Evolutionary conservation across 352 stramenopile species (phyloP).

Genomic region (Thraustochytrium striatum): DNA sequence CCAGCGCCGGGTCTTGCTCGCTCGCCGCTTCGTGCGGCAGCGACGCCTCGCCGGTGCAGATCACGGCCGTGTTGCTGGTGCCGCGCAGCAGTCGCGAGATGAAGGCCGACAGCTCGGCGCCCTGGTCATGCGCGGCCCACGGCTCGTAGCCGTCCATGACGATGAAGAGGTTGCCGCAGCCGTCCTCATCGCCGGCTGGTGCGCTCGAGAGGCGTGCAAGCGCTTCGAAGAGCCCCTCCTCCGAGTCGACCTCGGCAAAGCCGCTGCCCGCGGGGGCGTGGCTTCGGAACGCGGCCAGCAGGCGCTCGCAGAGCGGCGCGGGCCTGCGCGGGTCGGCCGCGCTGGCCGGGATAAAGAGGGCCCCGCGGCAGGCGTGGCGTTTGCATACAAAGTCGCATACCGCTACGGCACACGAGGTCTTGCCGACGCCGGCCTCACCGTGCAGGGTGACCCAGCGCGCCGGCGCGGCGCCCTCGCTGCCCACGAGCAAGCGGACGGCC

Average conservation of each 20-base stretch:
- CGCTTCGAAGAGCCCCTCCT: conserved; percentile 56
- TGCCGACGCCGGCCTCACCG: conserved; percentile 68
- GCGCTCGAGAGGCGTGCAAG: conserved; percentile 55
- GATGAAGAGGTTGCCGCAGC: conserved; percentile 60
- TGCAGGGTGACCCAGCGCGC: conserved; percentile 69
- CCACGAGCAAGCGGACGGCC: conserved; percentile 68
- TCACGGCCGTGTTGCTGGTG: neutral
- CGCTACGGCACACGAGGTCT: conserved; percentile 71
- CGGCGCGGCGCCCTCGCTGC: conserved; percentile 55
- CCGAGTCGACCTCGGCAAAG: neutral
- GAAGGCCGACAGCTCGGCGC: neutral
- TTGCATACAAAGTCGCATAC: conserved; percentile 71
- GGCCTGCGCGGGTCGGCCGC: neutral
- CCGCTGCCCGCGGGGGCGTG: conserved; percentile 45
- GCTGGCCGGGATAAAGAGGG: conserved; percentile 62
- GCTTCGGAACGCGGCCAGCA: conserved; percentile 61
- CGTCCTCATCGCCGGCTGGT: conserved; percentile 56
- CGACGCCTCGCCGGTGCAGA: neutral
- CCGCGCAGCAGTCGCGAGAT: neutral
- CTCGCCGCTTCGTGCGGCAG: neutral
- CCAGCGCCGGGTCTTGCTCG: neutral
- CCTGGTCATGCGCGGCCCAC: neutral
- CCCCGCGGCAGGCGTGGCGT: conserved; percentile 65
- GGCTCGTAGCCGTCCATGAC: conserved; percentile 71
- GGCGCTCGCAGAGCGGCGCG: conserved; percentile 17